Evolutionary conservation across 73 alveolate genomes (phyloP).

Genomic region (Stentor coeruleus): DNA sequence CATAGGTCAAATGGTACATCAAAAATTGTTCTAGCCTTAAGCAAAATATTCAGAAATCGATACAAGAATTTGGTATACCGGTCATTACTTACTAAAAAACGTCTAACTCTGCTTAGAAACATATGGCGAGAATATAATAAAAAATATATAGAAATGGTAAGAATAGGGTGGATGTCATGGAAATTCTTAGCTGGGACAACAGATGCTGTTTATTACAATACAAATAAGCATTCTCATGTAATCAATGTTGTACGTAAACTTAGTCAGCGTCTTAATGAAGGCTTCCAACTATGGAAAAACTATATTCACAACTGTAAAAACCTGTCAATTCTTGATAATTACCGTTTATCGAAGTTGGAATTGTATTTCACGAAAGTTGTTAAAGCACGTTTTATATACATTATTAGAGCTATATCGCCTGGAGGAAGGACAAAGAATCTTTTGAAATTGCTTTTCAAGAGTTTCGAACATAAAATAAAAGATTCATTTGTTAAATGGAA

Average conservation of each 20-base stretch:
- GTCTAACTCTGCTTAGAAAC: not conserved
- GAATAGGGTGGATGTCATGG: not conserved
- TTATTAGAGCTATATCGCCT: not conserved
- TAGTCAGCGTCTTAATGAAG: not conserved
- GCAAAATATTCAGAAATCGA: not conserved
- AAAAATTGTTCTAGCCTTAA: not conserved
- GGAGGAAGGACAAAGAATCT: not conserved
- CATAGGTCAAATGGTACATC: not conserved
- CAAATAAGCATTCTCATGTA: not conserved
- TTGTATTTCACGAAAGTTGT: too few species aligned
- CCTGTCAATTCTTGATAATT: not conserved
- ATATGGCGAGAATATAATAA: not conserved
- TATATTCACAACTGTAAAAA: not conserved
- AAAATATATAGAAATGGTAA: not conserved
- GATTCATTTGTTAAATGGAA: not conserved
- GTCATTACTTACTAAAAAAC: not conserved
- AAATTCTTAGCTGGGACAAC: not conserved
- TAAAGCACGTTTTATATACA: not conserved
- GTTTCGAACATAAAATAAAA: not conserved
- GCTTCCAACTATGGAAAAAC: not conserved
- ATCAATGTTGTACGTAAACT: not conserved
- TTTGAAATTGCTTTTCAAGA: not conserved
- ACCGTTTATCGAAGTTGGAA: not conserved
- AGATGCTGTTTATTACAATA: not conserved
- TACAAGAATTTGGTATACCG: not conserved